Evolutionary conservation across 2,329 filamentous ascomycete genomes (phyloP).

Genomic region (Fusarium sp.): DNA sequence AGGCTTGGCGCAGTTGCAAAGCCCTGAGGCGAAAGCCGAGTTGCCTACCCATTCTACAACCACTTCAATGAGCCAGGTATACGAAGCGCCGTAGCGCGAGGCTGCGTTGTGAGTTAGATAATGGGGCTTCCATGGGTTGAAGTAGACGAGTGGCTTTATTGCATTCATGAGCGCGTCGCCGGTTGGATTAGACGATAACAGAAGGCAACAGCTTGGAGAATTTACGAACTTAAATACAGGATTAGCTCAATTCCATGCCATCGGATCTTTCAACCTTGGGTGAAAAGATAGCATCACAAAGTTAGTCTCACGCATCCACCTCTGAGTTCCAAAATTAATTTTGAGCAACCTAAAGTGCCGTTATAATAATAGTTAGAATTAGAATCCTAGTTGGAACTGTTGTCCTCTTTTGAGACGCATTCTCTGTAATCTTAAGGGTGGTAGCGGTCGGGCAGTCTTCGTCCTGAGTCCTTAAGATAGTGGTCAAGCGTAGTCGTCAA

Average conservation of each 20-base stretch:
- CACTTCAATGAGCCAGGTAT: background rate
- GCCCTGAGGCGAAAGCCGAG: background rate
- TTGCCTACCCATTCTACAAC: background rate
- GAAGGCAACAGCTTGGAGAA: background rate
- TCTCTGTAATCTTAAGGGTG: background rate
- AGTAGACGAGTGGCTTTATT: background rate
- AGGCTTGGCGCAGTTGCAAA: background rate
- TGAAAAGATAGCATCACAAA: background rate
- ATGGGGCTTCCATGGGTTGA: background rate
- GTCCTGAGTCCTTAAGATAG: background rate
- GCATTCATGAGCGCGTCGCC: background rate
- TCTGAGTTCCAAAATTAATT: background rate
- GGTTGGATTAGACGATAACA: background rate
- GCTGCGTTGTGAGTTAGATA: background rate
- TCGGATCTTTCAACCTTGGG: rapidly evolving
- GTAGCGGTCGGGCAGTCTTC: background rate
- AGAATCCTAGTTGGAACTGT: background rate
- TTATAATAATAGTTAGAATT: background rate
- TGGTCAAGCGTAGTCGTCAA: background rate
- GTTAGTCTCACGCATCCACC: background rate
- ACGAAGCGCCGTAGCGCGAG: background rate
- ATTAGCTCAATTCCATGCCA: background rate
- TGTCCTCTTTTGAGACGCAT: background rate
- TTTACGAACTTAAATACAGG: background rate
- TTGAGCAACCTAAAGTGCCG: background rate